These are phyloP conservation scores for Blastocladiella britannica DNA, from an alignment of 192 early-diverging fungal genomes.

Conservation along the genomic window DNA sequence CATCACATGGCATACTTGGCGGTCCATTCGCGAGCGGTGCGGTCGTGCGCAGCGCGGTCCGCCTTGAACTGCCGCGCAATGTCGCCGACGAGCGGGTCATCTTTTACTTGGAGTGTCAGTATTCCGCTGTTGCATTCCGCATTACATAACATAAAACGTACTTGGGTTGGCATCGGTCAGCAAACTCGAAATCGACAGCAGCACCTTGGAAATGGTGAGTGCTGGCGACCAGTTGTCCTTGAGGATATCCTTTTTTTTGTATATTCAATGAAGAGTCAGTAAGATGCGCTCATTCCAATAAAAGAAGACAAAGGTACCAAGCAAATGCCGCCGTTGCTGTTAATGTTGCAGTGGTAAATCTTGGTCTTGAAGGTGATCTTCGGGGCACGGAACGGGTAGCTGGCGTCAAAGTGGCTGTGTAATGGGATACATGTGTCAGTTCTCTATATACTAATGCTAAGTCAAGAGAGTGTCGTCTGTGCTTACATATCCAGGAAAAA, in stretches of 20 bases:
- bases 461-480: too few species aligned
- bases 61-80: conserved; percentile 76
- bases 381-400: conserved; percentile 92
- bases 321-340: conserved; percentile 74
- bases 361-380: conserved; percentile 75
- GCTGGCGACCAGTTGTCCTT: conserved; percentile 98
- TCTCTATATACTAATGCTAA: too few species aligned
- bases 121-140: too few species aligned
- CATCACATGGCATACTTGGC: conserved; percentile 66
- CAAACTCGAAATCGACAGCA: conserved; percentile 81
- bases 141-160: too few species aligned
- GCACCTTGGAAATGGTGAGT: conserved; percentile 82
- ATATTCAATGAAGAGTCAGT: too few species aligned
- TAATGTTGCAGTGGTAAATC: conserved; percentile 97
- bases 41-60: conserved; percentile 70
- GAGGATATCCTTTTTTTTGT: conserved; percentile 68
- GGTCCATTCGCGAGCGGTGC: conserved; percentile 79
- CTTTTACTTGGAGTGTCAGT: too few species aligned
- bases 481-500: conserved; percentile 91
- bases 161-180: conserved; percentile 80
- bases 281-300: too few species aligned
- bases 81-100: conserved; percentile 75
- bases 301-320: conserved; percentile 27
- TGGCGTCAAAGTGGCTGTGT: conserved; percentile 68
- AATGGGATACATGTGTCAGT: too few species aligned